Evolutionary conservation across 129 eudicot species (phyloP).

Genomic region (Pseudognaphalium luteoalbum): DNA sequence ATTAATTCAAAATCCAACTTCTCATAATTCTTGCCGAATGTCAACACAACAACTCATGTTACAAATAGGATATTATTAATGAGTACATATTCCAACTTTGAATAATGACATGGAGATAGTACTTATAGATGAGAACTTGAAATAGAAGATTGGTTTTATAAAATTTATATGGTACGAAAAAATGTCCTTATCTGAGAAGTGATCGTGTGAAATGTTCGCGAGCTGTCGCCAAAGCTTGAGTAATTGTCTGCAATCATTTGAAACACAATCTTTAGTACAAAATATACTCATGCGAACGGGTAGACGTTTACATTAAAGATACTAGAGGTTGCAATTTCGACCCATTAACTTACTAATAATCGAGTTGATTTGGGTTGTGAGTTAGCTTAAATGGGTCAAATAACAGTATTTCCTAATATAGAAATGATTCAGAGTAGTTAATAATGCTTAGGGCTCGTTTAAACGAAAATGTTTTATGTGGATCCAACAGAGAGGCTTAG

Average conservation of each 20-base stretch:
- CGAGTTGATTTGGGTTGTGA: background rate
- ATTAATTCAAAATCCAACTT: background rate
- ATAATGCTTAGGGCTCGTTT: too few species aligned
- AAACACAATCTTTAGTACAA: background rate
- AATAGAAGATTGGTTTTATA: background rate
- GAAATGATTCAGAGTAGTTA: too few species aligned
- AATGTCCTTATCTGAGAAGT: slow-evolving; percentile 43
- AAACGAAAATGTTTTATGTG: too few species aligned
- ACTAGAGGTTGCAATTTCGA: background rate
- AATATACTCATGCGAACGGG: background rate
- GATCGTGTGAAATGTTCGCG: slow-evolving; percentile 62
- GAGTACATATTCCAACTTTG: background rate
- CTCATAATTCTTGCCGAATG: background rate
- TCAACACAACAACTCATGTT: background rate
- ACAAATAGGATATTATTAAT: background rate
- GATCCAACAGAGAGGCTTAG: background rate
- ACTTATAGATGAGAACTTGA: background rate
- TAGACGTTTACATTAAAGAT: background rate
- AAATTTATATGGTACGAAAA: background rate
- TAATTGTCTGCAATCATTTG: slow-evolving; percentile 48
- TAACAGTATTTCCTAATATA: background rate
- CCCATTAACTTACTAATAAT: too few species aligned
- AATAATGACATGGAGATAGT: background rate
- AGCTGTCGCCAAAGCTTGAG: slow-evolving; percentile 68
- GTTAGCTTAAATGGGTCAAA: background rate